phyloP scores from a whole-genome alignment of 2,329 filamentous ascomycete species.

The Colletotrichum australisinense region DNA sequence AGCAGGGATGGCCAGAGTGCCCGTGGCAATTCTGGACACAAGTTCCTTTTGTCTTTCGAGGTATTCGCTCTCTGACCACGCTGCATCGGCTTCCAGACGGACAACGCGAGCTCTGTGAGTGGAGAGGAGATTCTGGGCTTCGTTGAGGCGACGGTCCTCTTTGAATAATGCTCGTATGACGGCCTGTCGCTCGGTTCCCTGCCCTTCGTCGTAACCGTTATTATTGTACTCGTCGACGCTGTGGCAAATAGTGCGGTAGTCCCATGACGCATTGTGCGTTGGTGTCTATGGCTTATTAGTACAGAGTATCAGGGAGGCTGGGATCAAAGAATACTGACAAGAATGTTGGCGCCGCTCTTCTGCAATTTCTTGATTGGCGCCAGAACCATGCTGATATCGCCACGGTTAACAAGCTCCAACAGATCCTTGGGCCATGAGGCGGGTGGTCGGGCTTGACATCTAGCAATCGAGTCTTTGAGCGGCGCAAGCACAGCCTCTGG shows the following conservation, averaged over 20 bases:
- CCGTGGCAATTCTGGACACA: conserved; percentile 85
- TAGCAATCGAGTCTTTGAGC: conserved; percentile 85
- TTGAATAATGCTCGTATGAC: conserved; percentile 90
- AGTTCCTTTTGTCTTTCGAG: conserved; percentile 93
- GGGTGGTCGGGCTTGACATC: conserved; percentile 85
- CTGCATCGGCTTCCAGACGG: conserved; percentile 79
- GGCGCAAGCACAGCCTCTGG: conserved; percentile 87
- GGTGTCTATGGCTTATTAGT: conserved; percentile 57
- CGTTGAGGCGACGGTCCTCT: conserved; percentile 89
- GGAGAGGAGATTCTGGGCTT: conserved; percentile 87
- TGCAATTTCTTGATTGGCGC: conserved; percentile 55
- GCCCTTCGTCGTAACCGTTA: conserved; percentile 78
- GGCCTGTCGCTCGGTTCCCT: conserved; percentile 84
- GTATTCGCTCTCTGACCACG: conserved; percentile 87
- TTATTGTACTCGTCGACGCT: conserved; percentile 69
- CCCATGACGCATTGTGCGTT: conserved; percentile 75
- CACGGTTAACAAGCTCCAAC: conserved; percentile 81
- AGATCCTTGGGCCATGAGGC: conserved; percentile 78
- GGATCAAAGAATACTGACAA: conserved; percentile 48
- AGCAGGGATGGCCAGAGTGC: conserved; percentile 88
- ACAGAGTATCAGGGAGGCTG: neutral
- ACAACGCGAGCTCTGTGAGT: conserved; percentile 83
- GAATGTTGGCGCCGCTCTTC: conserved; percentile 49
- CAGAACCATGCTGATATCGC: conserved; percentile 80
- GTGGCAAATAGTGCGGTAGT: conserved; percentile 82